phyloP scores from a whole-genome alignment of 371 early-diverging fungal genomes.

The Saksenaea oblongispora region DNA sequence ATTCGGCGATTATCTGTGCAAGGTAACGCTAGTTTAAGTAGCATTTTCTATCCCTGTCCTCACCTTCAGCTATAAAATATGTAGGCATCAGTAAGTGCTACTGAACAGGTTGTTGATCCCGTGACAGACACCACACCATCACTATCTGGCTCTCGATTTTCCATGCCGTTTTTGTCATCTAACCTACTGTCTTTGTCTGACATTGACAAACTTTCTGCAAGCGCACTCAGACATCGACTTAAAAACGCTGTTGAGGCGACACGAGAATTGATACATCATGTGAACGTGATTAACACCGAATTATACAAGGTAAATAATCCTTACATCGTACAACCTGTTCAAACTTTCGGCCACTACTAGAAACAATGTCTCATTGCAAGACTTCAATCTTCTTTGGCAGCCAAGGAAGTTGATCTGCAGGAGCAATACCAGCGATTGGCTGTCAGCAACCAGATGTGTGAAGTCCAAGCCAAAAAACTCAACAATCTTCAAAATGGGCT shows the following conservation, averaged over 20 bases:
- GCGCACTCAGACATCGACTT: conserved; percentile 19
- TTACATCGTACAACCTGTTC: background rate
- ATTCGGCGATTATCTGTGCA: conserved; percentile 1
- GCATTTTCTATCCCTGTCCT: background rate
- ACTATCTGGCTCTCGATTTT: background rate
- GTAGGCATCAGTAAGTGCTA: background rate
- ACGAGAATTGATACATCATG: conserved; percentile 17
- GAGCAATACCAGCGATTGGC: conserved; percentile 24
- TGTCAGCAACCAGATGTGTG: conserved; percentile 18
- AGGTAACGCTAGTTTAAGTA: background rate
- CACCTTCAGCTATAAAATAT: background rate
- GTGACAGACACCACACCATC: conserved; percentile 3
- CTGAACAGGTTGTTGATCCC: background rate
- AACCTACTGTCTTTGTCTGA: background rate
- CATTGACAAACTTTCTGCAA: conserved; percentile 16
- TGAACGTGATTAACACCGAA: conserved; percentile 14
- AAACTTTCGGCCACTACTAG: conserved; percentile 11
- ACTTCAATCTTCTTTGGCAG: conserved; percentile 26
- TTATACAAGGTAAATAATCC: conserved; percentile 16
- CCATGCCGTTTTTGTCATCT: background rate
- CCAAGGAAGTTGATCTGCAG: conserved; percentile 32
- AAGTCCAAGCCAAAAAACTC: conserved; percentile 22
- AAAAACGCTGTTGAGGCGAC: conserved; percentile 22
- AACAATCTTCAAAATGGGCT: conserved; percentile 9
- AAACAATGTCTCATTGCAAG: conserved; percentile 17